Evolutionary conservation across 495 filamentous ascomycete species (phyloP).

Genomic region (Usnea hakonensis): DNA sequence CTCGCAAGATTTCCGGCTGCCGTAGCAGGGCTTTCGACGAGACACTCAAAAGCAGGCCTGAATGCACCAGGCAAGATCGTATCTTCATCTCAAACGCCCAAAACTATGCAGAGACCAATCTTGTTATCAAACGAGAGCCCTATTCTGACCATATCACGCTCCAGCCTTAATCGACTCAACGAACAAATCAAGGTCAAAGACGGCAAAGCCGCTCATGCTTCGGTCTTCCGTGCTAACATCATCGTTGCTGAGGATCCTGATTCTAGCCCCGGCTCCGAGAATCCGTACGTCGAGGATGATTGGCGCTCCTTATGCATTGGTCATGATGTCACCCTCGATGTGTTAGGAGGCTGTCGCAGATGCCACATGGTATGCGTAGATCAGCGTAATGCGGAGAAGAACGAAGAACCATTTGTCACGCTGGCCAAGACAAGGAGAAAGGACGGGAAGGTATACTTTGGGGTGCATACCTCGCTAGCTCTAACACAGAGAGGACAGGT

Average conservation of each 20-base stretch:
- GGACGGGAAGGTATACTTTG: conserved; percentile 79
- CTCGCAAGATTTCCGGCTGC: conserved; percentile 61
- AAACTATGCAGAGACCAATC: conserved; percentile 46
- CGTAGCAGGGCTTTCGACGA: conserved; percentile 35
- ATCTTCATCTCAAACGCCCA: conserved; percentile 36
- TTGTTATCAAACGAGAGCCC: conserved; percentile 87
- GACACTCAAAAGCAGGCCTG: conserved; percentile 50
- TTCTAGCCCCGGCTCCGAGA: conserved; percentile 34
- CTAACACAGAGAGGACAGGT: background rate
- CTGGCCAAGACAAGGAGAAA: conserved; percentile 76
- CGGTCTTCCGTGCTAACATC: conserved; percentile 68
- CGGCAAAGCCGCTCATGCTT: conserved; percentile 46
- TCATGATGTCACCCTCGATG: conserved; percentile 44
- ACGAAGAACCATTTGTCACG: conserved; percentile 81
- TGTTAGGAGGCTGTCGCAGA: conserved; percentile 73
- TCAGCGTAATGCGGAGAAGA: conserved; percentile 67
- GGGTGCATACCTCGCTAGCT: conserved; percentile 56
- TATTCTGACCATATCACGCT: conserved; percentile 72
- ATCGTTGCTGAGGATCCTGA: conserved; percentile 45
- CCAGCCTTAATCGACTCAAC: conserved; percentile 63
- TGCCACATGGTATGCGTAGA: conserved; percentile 97
- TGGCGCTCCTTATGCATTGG: conserved; percentile 40
- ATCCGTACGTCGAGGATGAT: conserved; percentile 49
- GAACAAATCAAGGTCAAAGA: conserved; percentile 18
- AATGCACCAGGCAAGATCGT: background rate